Conservation (phyloP, 2,329 filamentous ascomycete species). For the Apiospora aurea region DNA sequence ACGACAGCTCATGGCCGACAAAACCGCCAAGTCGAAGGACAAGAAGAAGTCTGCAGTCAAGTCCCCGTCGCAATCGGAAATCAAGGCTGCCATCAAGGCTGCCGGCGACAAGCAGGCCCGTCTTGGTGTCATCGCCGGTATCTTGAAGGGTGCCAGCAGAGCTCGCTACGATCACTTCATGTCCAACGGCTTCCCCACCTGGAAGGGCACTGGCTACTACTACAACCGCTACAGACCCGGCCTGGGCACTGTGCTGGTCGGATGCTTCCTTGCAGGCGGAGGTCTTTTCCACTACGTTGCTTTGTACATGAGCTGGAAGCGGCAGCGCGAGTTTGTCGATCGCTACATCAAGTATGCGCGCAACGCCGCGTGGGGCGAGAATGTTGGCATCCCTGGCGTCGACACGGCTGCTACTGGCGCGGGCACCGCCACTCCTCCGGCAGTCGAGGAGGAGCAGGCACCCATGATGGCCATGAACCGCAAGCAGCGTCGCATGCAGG, state of each 20-base stretch:
- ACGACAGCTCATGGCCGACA: constrained; percentile 78
- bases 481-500: constrained; percentile 86
- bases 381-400: constrained; percentile 73
- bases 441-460: constrained; percentile 55
- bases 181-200: constrained; percentile 89
- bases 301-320: constrained; percentile 85
- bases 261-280: constrained; percentile 82
- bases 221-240: constrained; percentile 94
- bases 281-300: constrained; percentile 88
- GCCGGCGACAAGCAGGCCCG: constrained; percentile 85
- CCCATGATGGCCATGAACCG: constrained; percentile 74
- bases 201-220: constrained; percentile 99
- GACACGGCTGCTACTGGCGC: constrained; percentile 54
- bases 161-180: constrained; percentile 96
- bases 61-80: constrained; percentile 74
- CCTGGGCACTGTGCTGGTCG: constrained; percentile 81
- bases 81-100: constrained; percentile 79
- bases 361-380: constrained; percentile 88
- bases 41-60: constrained; percentile 66
- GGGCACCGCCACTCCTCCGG: constrained; percentile 51
- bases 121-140: constrained; percentile 82
- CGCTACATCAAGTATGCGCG: constrained; percentile 91
- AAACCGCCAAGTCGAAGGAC: constrained; percentile 59
- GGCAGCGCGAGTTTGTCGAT: constrained; percentile 89
- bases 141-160: constrained; percentile 81